phyloP scores from a whole-genome alignment of 1,284 basidiomycete genomes.

The Trametes versicolor region DNA sequence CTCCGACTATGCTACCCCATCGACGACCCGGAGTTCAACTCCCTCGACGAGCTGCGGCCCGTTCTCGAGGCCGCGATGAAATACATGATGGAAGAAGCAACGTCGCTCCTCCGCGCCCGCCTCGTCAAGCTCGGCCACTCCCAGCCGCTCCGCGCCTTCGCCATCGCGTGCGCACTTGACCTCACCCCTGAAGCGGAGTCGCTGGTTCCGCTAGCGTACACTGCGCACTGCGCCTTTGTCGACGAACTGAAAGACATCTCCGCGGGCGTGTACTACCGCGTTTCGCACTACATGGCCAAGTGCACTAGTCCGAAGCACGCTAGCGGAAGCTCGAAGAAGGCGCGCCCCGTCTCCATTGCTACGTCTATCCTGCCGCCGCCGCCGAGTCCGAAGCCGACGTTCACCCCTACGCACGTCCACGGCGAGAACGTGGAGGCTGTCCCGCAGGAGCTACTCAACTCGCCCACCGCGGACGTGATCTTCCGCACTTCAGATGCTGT shows the following conservation, averaged over 20 bases:
- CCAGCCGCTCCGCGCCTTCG: constrained; percentile 42
- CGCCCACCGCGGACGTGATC: constrained; percentile 31
- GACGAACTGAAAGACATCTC: constrained; percentile 28
- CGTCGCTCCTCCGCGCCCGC: constrained; percentile 27
- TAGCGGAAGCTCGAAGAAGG: constrained; percentile 15
- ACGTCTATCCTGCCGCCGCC: constrained; percentile 15
- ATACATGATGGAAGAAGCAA: constrained; percentile 33
- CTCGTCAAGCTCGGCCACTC: constrained; percentile 35
- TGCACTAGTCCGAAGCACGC: constrained; percentile 20
- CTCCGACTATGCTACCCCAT: constrained; percentile 32
- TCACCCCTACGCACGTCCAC: background rate
- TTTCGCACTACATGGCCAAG: constrained; percentile 23
- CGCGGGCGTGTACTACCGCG: constrained; percentile 31
- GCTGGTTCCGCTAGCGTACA: constrained; percentile 26
- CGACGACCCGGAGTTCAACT: constrained; percentile 32
- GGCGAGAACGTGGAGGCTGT: constrained; percentile 10
- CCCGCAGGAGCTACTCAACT: constrained; percentile 28
- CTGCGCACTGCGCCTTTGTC: constrained; percentile 23
- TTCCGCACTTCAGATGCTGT: constrained; percentile 31
- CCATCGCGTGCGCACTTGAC: constrained; percentile 45
- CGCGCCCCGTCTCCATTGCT: constrained; percentile 12
- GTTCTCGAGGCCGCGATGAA: constrained; percentile 32
- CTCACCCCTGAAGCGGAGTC: constrained; percentile 34
- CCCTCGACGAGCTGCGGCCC: constrained; percentile 28
- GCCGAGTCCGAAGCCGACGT: background rate